phyloP scores from a whole-genome alignment of 2,329 filamentous ascomycete genomes.

The Ceratocystis lukuohia region DNA sequence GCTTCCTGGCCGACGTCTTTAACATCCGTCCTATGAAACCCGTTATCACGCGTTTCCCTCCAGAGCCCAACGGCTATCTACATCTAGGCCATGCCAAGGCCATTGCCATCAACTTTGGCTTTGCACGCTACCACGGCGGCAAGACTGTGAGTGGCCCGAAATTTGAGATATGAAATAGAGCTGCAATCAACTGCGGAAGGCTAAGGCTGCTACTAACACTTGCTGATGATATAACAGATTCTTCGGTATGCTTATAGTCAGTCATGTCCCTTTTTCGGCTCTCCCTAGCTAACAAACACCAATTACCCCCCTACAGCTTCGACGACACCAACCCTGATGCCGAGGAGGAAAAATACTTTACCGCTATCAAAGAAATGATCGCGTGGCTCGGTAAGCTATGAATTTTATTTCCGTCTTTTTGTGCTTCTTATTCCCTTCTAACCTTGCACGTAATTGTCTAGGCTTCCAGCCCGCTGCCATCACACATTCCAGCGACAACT shows the following conservation, averaged over 20 bases:
- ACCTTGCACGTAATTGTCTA: constrained; percentile 12
- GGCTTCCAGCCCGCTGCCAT: constrained; percentile 62
- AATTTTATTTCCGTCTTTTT: background rate
- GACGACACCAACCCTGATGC: constrained; percentile 94
- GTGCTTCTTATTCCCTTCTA: background rate
- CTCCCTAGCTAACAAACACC: background rate
- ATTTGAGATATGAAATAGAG: constrained; percentile 1
- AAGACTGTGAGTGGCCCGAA: constrained; percentile 29
- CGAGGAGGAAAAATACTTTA: constrained; percentile 81
- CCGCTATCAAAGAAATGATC: constrained; percentile 78
- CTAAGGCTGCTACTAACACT: background rate
- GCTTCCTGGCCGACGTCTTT: constrained; percentile 61
- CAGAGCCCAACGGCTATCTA: constrained; percentile 84
- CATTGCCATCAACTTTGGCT: constrained; percentile 92
- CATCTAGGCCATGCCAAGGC: constrained; percentile 93
- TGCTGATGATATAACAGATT: background rate
- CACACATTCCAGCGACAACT: constrained; percentile 85
- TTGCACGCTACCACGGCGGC: constrained; percentile 72
- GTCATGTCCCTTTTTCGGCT: background rate
- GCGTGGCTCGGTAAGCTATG: constrained; percentile 52
- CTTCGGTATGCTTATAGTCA: constrained; percentile 12
- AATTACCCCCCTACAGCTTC: constrained; percentile 37
- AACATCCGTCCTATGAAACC: constrained; percentile 48
- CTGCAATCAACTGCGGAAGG: background rate
- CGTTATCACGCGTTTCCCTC: constrained; percentile 62